Conservation (phyloP, 2,329 filamentous ascomycete genomes). For the Pyrenophora tritici-repentis region DNA sequence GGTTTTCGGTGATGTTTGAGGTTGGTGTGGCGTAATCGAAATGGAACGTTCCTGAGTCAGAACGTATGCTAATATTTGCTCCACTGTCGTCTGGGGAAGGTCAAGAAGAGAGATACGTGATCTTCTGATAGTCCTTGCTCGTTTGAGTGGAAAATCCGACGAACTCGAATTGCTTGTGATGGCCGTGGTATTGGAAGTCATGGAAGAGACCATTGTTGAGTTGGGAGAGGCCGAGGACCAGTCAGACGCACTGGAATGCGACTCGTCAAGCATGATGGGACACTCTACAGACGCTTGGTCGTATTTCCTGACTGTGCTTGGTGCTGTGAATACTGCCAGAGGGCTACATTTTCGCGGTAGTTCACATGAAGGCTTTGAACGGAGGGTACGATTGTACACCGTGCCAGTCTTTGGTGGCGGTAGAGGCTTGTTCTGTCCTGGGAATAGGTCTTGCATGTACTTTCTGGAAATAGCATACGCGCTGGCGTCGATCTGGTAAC, state of each 20-base stretch:
- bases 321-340: background rate
- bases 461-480: conserved; percentile 9
- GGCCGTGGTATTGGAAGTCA: conserved; percentile 11
- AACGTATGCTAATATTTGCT: conserved; percentile 27
- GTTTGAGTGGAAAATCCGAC: background rate
- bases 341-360: background rate
- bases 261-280: conserved; percentile 7
- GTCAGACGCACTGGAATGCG: background rate
- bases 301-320: background rate
- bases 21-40: conserved; percentile 14
- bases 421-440: conserved; percentile 12
- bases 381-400: background rate
- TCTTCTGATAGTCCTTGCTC: background rate
- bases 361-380: background rate
- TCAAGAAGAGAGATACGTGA: conserved; percentile 11
- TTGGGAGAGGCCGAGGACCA: conserved; percentile 9
- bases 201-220: conserved; percentile 13
- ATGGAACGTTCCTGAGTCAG: conserved; percentile 24
- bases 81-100: conserved; percentile 24
- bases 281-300: conserved; percentile 5
- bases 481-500: conserved; percentile 13
- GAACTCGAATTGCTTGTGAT: no score
- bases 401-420: background rate
- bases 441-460: conserved; percentile 9
- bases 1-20: conserved; percentile 18